Conservation (phyloP, 106 monocot species). For the Acorus gramineus region DNA sequence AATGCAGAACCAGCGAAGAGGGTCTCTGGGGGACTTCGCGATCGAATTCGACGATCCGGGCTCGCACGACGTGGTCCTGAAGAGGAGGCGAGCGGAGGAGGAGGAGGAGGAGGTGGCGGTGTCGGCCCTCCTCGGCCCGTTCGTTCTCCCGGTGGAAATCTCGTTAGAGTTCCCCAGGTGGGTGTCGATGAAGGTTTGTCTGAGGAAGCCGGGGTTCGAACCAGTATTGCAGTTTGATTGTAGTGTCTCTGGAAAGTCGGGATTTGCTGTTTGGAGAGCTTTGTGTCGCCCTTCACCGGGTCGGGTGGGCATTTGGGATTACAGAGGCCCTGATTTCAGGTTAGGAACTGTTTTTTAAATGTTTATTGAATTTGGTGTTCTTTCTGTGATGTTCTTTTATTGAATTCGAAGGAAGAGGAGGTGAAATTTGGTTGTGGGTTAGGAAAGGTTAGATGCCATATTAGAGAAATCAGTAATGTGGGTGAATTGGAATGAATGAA, state of each 20-base stretch:
- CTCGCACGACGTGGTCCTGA: conserved; percentile 38
- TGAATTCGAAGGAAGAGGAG: too few species aligned
- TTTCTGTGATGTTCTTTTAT: neutral
- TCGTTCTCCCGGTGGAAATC: conserved; percentile 14
- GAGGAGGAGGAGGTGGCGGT: conserved; percentile 26
- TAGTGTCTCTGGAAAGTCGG: conserved; percentile 11
- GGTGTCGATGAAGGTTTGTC: conserved; percentile 46
- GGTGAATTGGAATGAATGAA: too few species aligned
- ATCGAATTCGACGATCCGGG: conserved; percentile 24
- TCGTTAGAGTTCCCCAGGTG: conserved; percentile 9
- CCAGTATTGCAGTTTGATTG: conserved; percentile 50
- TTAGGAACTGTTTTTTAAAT: conserved; percentile 3
- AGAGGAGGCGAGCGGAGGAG: conserved; percentile 1
- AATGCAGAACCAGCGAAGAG: neutral
- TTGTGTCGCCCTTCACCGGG: conserved; percentile 18
- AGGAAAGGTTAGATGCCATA: too few species aligned
- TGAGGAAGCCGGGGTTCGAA: conserved; percentile 20
- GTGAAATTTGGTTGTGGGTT: too few species aligned
- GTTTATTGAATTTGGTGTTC: neutral
- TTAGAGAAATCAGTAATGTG: too few species aligned
- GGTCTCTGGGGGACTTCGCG: conserved; percentile 17
- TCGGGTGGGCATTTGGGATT: conserved; percentile 5
- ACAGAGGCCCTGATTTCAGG: conserved; percentile 34
- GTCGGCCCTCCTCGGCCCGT: conserved; percentile 31
- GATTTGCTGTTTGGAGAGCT: conserved; percentile 20